Evolutionary conservation across 495 filamentous ascomycete genomes (phyloP), one percentile per base, ranked within the genome.

Genomic region (Penicillium diatomitis): DNA sequence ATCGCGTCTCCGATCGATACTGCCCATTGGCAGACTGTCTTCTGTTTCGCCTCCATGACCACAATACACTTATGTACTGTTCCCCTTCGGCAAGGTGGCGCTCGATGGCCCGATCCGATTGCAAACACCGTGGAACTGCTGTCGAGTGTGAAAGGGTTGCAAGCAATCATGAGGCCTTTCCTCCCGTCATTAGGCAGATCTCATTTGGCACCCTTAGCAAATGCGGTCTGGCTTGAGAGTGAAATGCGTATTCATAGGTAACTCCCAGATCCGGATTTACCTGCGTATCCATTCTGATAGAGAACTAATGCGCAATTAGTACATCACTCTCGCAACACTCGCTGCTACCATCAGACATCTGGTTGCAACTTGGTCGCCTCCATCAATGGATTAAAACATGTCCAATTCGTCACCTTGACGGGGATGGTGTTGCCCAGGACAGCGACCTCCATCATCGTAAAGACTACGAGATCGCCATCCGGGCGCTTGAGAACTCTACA

Each of bases 11-110:
- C 59, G 5, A 55, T 72, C 45, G 56, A 62, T 36, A 47, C 58
- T 9, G 44, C 47, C 5, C 70, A 71, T 32, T 70, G 66, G 51
- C 62, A 62, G 10, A 62, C 69, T 8, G 62, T 72, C 31, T 69
- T 72, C 34, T 67, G 61, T 12, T 69, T 73, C 47, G 61, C 69
- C 1, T 61, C 61, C 6, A 53, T 73, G 46, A 64, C 67, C n/a
- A 60, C 60, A 6, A 50, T 71, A 6, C 61, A 66, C 49, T 58
- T 66, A 7, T 66, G 65, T 8, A 67, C 60, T 6, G 62, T 57
- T 2, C 57, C 64, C 0, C 52, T 62, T 10, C 41, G 53, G 12
- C 52, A 65, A 2, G 57, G 60, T 10, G 54, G 50, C 11, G 38
- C 38, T 37, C 47, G 43, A 3, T 62, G 50, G 56, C 59, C 59